Percentiles rank a stretch among this genome's conserved stretches.
Evolutionary conservation across 305 asterid genomes (phyloP).

Genomic region (Lippia alba): DNA sequence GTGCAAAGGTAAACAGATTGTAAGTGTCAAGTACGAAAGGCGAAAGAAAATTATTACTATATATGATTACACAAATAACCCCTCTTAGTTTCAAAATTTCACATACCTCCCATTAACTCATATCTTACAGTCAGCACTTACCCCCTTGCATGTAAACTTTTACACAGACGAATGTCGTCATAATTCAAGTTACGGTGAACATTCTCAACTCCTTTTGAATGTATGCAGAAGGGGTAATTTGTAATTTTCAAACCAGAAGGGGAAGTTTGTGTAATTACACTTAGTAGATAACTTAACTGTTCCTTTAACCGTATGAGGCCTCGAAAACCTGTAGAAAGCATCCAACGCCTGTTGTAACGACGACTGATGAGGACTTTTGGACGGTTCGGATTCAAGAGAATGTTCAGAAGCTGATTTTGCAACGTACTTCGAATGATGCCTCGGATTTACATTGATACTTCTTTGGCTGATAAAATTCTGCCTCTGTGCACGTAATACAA

Average conservation of each 20-base stretch:
- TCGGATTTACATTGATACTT: slow-evolving; percentile 37
- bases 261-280: neutral
- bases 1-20: slow-evolving; percentile 38
- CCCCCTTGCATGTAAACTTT: too few species aligned
- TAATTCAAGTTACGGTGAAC: neutral
- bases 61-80: neutral
- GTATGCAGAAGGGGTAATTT: too few species aligned
- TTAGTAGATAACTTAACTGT: slow-evolving; percentile 65
- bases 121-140: too few species aligned
- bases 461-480: slow-evolving; percentile 38
- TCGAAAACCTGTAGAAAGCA: slow-evolving; percentile 92
- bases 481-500: slow-evolving; percentile 42
- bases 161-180: neutral
- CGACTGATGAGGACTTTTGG: slow-evolving; percentile 54
- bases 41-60: neutral
- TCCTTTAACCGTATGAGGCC: slow-evolving; percentile 98
- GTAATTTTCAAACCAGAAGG: neutral
- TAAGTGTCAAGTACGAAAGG: slow-evolving; percentile 7
- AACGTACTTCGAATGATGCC: slow-evolving; percentile 37
- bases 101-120: neutral
- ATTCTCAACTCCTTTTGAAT: too few species aligned
- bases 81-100: neutral
- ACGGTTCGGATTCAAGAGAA: slow-evolving; percentile 66
- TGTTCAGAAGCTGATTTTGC: slow-evolving; percentile 65
- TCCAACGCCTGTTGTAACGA: slow-evolving; percentile 58